These are phyloP conservation scores for Epicoccum sorghinum DNA, from an alignment of 2,329 filamentous ascomycete species.

Conservation along the genomic window DNA sequence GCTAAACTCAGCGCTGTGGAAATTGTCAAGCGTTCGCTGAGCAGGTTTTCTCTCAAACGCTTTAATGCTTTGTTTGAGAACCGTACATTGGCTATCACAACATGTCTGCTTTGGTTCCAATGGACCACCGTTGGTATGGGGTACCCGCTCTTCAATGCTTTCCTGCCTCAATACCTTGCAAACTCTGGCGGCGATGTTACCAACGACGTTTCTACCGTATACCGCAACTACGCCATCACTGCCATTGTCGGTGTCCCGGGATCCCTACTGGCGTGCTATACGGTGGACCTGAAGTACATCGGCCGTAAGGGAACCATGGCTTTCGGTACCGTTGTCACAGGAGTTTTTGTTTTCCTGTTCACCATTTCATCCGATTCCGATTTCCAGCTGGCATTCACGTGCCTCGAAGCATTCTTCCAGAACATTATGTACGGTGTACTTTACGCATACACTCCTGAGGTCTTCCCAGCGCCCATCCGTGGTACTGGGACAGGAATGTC, in stretches of 20 bases:
- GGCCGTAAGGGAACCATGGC: slow-evolving; percentile 77
- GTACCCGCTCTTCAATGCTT: slow-evolving; percentile 87
- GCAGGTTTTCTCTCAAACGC: slow-evolving; percentile 70
- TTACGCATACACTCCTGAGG: slow-evolving; percentile 78
- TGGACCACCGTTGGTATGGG: slow-evolving; percentile 86
- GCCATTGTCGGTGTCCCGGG: slow-evolving; percentile 78
- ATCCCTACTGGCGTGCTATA: slow-evolving; percentile 73
- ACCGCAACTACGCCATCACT: slow-evolving; percentile 84
- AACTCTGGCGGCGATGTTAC: slow-evolving; percentile 53
- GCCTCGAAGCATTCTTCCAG: slow-evolving; percentile 72
- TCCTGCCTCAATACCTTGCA: slow-evolving; percentile 84
- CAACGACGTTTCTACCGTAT: slow-evolving; percentile 54
- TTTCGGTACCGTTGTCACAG: slow-evolving; percentile 69
- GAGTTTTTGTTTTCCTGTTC: slow-evolving; percentile 72
- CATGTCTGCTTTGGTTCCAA: slow-evolving; percentile 71
- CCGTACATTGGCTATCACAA: slow-evolving; percentile 56
- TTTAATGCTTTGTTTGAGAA: slow-evolving; percentile 67
- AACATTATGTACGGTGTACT: slow-evolving; percentile 68
- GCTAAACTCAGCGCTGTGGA: slow-evolving; percentile 51
- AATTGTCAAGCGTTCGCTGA: slow-evolving; percentile 65
- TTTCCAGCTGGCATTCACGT: slow-evolving; percentile 69
- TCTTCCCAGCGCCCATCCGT: slow-evolving; percentile 74
- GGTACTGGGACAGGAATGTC: slow-evolving; percentile 76
- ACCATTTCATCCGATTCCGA: slow-evolving; percentile 62
- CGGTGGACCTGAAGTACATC: slow-evolving; percentile 73